A percentile compares a stretch with the other conserved stretches of the same genome.
These are phyloP conservation scores for Medicago ruthenica DNA, from an alignment of 306 rosid genomes.

Conservation along the genomic window DNA sequence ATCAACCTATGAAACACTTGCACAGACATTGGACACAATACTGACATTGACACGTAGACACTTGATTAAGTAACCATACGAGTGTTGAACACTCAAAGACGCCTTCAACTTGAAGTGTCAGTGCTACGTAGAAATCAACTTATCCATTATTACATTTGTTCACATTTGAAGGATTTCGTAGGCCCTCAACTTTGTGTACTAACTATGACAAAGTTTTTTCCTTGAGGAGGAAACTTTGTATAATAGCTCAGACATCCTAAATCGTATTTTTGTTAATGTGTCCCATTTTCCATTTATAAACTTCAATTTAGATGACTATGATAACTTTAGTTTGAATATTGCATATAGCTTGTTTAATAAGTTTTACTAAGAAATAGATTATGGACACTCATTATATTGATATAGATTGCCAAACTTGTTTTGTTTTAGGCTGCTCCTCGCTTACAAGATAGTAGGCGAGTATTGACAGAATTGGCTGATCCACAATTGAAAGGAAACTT, in stretches of 20 bases:
- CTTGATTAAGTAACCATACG: neutral
- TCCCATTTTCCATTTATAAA: constrained; percentile 1
- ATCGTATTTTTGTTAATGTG: neutral
- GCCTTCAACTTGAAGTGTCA: neutral
- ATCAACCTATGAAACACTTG: neutral
- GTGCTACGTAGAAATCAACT: neutral
- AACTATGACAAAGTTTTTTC: neutral
- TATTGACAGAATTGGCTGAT: constrained; percentile 69
- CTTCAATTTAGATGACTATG: constrained; percentile 1
- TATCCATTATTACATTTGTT: neutral
- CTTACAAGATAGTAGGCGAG: constrained; percentile 71
- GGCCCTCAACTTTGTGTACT: neutral
- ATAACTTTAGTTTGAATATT: constrained; percentile 7
- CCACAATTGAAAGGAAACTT: constrained; percentile 72
- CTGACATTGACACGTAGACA: neutral
- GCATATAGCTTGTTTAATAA: constrained; percentile 22
- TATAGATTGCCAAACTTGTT: constrained; percentile 27
- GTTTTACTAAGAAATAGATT: constrained; percentile 6
- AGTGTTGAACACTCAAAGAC: neutral
- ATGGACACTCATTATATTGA: constrained; percentile 14
- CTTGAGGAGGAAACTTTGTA: no score
- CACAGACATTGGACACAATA: neutral
- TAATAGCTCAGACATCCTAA: neutral
- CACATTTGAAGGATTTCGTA: no score
- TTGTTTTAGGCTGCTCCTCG: constrained; percentile 75